A percentile compares a stretch with the other conserved stretches of the same genome.
Conservation (phyloP, 2,329 filamentous ascomycete genomes). For the Scortechinia acanthostroma region DNA sequence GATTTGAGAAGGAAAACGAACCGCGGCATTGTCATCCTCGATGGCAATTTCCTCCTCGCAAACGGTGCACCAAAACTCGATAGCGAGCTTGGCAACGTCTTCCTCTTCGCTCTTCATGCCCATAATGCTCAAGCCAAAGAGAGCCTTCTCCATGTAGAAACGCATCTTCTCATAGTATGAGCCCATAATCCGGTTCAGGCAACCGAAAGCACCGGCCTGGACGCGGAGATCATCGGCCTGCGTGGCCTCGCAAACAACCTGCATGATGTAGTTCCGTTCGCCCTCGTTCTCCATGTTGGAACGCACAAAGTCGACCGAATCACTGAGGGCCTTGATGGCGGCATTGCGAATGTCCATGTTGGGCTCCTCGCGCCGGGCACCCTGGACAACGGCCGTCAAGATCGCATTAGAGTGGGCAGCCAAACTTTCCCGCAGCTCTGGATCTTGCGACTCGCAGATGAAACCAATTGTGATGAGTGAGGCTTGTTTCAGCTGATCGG, state of each 20-base stretch:
- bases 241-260: conserved; percentile 97
- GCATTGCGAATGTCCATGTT: conserved; percentile 86
- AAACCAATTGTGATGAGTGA: conserved; percentile 95
- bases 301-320: conserved; percentile 93
- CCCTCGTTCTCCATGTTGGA: conserved; percentile 99
- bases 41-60: conserved; percentile 98
- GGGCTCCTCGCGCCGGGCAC: conserved; percentile 89
- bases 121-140: conserved; percentile 93
- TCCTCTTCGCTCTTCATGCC: conserved; percentile 98
- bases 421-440: conserved; percentile 74
- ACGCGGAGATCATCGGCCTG: conserved; percentile 86
- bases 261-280: conserved; percentile 99
- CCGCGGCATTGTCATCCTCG: conserved; percentile 88
- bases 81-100: conserved; percentile 93
- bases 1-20: no score
- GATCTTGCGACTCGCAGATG: conserved; percentile 92
- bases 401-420: conserved; percentile 92
- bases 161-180: conserved; percentile 99
- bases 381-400: conserved; percentile 92
- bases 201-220: conserved; percentile 92
- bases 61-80: conserved; percentile 99
- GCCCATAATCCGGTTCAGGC: conserved; percentile 95
- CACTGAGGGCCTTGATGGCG: conserved; percentile 86
- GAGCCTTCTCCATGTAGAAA: conserved; percentile 99
- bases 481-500: conserved; percentile 83